phyloP scores from a whole-genome alignment of 176 grass and related monocot genomes.

The Lolium perenne region DNA sequence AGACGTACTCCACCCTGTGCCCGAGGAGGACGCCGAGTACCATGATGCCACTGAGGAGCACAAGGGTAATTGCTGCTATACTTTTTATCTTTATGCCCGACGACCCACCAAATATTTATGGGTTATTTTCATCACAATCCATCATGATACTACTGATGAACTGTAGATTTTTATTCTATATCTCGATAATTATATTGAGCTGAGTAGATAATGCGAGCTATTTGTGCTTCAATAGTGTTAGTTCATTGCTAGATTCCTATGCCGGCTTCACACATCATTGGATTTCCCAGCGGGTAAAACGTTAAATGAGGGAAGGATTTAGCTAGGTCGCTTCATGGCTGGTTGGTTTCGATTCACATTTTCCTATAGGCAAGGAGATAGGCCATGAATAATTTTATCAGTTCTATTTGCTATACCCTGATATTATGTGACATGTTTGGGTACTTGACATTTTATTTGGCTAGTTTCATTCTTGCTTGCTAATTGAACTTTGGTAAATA shows the following conservation, averaged over 20 bases:
- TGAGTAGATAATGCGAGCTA: constrained; percentile 4
- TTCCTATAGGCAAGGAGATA: neutral
- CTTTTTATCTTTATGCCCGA: neutral
- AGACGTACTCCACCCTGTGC: constrained; percentile 69
- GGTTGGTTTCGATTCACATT: neutral
- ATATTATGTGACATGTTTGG: neutral
- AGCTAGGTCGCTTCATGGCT: neutral
- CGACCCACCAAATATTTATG: neutral
- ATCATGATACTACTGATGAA: neutral
- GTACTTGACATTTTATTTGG: neutral
- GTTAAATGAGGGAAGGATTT: neutral
- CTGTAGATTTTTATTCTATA: neutral
- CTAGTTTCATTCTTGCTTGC: neutral
- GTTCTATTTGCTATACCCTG: neutral
- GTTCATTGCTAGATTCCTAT: neutral
- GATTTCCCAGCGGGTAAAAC: neutral
- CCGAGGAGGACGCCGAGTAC: constrained; percentile 85
- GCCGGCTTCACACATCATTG: neutral
- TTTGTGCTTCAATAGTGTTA: neutral
- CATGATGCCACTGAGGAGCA: constrained; percentile 79
- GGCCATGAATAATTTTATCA: neutral
- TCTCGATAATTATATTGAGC: neutral
- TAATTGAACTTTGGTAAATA: neutral
- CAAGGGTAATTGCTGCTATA: constrained; percentile 60
- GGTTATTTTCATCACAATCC: neutral